Conservation (phyloP, 805 yeast species). For the Teunomyces stri region DNA sequence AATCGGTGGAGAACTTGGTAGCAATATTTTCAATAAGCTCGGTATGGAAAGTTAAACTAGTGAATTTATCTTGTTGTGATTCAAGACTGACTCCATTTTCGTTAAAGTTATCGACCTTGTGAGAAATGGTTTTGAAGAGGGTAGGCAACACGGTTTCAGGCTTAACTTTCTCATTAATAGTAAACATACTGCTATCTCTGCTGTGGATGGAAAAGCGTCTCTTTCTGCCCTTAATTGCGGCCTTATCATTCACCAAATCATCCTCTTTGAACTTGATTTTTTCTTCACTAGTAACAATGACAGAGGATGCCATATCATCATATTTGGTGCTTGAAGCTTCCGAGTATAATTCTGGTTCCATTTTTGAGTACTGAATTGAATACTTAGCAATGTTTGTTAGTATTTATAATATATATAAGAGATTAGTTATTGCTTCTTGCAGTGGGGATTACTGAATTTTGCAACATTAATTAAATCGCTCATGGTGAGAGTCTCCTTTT, state of each 20-base stretch:
- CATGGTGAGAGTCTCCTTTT: not conserved
- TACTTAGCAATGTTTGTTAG: not conserved
- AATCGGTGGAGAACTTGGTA: conserved; percentile 17
- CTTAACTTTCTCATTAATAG: conserved; percentile 13
- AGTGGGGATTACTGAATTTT: not conserved
- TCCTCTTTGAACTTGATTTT: conserved; percentile 4
- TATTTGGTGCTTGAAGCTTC: conserved; percentile 3
- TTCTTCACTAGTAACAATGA: not conserved
- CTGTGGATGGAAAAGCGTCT: conserved; percentile 7
- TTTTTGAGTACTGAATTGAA: not conserved
- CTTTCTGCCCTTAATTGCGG: not conserved
- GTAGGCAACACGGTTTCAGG: conserved; percentile 35
- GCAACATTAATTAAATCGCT: not conserved
- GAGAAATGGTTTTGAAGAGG: conserved; percentile 36
- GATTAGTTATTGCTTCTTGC: too few species aligned
- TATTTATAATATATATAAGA: not conserved
- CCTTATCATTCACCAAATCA: conserved; percentile 1
- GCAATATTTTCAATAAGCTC: conserved; percentile 23
- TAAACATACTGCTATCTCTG: conserved; percentile 4
- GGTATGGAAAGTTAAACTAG: conserved; percentile 28
- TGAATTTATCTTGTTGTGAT: conserved; percentile 19
- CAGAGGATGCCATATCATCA: conserved; percentile 6
- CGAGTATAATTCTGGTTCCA: conserved; percentile 5
- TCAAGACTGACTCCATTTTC: conserved; percentile 9
- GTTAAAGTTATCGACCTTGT: conserved; percentile 27